These are phyloP conservation scores for Skeletonema grethae DNA, from an alignment of 108 stramenopile species.

Conservation along the genomic window DNA sequence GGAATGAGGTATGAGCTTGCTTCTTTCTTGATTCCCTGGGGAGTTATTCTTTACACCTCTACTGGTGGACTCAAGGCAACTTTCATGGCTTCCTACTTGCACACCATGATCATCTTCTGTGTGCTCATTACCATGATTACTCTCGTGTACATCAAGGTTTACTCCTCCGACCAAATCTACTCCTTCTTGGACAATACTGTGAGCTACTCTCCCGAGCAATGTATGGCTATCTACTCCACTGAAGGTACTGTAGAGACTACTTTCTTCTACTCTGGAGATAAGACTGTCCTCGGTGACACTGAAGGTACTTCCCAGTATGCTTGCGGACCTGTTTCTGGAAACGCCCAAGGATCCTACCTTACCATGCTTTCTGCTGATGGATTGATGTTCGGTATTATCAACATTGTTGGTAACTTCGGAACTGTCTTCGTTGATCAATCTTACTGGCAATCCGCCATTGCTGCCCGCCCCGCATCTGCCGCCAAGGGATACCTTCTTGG, in stretches of 20 bases:
- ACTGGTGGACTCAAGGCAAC: constrained; percentile 92
- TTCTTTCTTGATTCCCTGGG: constrained; percentile 90
- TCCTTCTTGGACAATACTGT: constrained; percentile 59
- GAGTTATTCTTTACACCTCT: constrained; percentile 92
- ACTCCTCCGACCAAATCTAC: constrained; percentile 72
- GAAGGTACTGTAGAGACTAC: constrained; percentile 49
- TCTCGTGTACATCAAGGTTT: constrained; percentile 69
- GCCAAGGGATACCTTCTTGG: constrained; percentile 93
- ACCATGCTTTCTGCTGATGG: constrained; percentile 88
- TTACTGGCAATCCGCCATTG: constrained; percentile 96
- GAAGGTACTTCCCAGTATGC: constrained; percentile 32
- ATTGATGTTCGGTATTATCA: constrained; percentile 94
- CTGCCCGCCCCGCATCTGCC: constrained; percentile 79
- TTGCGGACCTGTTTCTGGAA: constrained; percentile 85
- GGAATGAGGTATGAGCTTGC: constrained; percentile 85
- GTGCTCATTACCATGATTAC: constrained; percentile 87
- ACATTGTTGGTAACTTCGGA: constrained; percentile 95
- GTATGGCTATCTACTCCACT: constrained; percentile 53
- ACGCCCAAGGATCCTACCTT: constrained; percentile 87
- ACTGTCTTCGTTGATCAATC: constrained; percentile 94
- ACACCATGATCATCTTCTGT: constrained; percentile 84
- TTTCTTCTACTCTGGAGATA: constrained; percentile 51
- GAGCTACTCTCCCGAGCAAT: constrained; percentile 61
- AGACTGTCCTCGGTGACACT: constrained; percentile 9
- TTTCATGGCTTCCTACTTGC: constrained; percentile 86